Conservation (phyloP, 148 eudicot species). For the Rhododendron williamsianum region DNA sequence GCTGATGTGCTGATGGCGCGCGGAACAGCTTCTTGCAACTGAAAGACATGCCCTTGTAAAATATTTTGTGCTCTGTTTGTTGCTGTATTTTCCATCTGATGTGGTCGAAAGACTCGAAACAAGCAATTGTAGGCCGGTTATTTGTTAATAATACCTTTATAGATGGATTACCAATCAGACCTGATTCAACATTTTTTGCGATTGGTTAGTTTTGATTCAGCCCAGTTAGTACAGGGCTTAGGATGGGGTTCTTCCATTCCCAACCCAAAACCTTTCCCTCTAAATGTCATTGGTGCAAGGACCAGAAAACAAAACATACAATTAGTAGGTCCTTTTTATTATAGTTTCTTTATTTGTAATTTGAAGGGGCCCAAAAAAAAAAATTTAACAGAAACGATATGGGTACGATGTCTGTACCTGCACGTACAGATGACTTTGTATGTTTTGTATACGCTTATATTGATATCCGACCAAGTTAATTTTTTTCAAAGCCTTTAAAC, state of each 20-base stretch:
- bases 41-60: background rate
- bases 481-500: too few species aligned
- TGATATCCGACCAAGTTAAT: too few species aligned
- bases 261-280: background rate
- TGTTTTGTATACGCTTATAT: too few species aligned
- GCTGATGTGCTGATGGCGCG: conserved; percentile 25
- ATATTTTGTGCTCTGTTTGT: background rate
- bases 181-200: background rate
- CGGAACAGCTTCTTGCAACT: background rate
- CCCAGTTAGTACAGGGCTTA: background rate
- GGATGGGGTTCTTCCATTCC: background rate
- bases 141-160: background rate
- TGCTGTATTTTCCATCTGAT: background rate
- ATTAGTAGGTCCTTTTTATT: background rate
- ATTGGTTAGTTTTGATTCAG: background rate
- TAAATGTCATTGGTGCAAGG: background rate
- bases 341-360: too few species aligned
- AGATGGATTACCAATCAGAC: background rate
- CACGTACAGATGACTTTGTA: too few species aligned
- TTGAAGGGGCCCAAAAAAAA: background rate
- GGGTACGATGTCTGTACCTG: too few species aligned
- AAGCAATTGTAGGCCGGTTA: background rate
- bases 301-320: background rate
- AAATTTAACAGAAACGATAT: background rate
- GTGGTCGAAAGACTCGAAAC: background rate